phyloP scores from a whole-genome alignment of 306 rosid genomes.

The Citrullus colocynthis region DNA sequence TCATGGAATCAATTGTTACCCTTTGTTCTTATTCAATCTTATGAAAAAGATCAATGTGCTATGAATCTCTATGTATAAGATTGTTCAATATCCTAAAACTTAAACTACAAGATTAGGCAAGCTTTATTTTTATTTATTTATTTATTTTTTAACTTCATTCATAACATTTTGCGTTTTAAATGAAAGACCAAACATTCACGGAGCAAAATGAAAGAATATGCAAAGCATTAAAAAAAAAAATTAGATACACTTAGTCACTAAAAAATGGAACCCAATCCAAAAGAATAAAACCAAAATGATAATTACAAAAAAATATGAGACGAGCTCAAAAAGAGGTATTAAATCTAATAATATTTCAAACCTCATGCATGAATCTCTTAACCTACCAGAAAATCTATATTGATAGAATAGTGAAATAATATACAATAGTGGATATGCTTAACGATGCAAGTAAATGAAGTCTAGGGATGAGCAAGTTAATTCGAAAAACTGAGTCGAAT shows the following conservation, averaged over 20 bases:
- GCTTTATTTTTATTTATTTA: too few relatives aligned
- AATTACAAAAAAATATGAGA: too few relatives aligned
- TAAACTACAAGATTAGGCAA: not conserved
- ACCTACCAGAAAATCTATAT: not conserved
- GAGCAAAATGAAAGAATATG: not conserved
- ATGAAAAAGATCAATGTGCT: not conserved
- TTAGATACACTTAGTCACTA: too few relatives aligned
- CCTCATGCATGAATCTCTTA: not conserved
- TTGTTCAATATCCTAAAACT: not conserved
- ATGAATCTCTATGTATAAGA: not conserved
- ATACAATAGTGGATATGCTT: not conserved
- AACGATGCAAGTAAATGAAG: not conserved
- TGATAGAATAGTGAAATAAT: not conserved
- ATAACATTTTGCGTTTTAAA: not conserved
- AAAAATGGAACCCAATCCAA: too few relatives aligned
- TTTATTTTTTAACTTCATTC: not conserved
- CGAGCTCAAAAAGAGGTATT: not conserved
- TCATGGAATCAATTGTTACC: slow-evolving; percentile 12
- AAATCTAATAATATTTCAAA: not conserved
- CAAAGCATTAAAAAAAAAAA: too few relatives aligned
- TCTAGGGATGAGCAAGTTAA: too few relatives aligned
- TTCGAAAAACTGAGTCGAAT: too few relatives aligned
- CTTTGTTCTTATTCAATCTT: not conserved
- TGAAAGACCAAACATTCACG: not conserved
- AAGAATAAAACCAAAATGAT: too few relatives aligned